Conservation (phyloP, 2,329 filamentous ascomycete genomes). For the Aspergillus amoenus region DNA sequence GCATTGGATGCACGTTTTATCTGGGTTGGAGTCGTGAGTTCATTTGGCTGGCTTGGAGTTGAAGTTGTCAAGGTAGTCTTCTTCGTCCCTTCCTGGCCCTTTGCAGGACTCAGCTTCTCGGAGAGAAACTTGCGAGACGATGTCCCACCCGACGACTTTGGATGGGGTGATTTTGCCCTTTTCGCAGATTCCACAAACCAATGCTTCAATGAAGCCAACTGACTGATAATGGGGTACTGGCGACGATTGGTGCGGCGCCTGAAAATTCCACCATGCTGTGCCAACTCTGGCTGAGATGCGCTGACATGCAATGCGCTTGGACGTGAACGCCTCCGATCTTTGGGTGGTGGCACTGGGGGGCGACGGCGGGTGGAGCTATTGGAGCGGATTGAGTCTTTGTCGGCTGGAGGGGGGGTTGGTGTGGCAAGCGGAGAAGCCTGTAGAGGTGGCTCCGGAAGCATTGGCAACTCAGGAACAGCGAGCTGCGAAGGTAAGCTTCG, state of each 20-base stretch:
- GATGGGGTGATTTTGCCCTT: conserved; percentile 58
- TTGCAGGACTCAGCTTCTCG: conserved; percentile 40
- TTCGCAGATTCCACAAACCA: conserved; percentile 70
- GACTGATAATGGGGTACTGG: conserved; percentile 64
- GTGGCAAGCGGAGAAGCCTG: conserved; percentile 37
- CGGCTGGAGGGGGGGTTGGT: conserved; percentile 70
- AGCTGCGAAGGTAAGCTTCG: conserved; percentile 67
- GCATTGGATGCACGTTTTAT: conserved; percentile 41
- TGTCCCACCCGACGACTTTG: conserved; percentile 30
- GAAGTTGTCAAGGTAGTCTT: conserved; percentile 26
- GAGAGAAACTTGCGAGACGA: conserved; percentile 39
- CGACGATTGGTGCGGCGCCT: conserved; percentile 56
- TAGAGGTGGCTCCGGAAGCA: conserved; percentile 63
- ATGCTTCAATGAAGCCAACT: conserved; percentile 67
- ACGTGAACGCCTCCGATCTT: conserved; percentile 75
- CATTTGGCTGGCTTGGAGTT: conserved; percentile 23
- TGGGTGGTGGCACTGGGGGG: conserved; percentile 74
- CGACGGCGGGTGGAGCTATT: conserved; percentile 75
- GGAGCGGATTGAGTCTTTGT: conserved; percentile 71
- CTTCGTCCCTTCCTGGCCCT: conserved; percentile 35
- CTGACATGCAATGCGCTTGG: conserved; percentile 87
- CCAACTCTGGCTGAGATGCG: conserved; percentile 64
- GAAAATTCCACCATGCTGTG: conserved; percentile 56
- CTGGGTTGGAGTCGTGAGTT: conserved; percentile 37
- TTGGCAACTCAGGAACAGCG: conserved; percentile 71